phyloP scores from a whole-genome alignment of 148 eudicot genomes.

The Spergularia marina region DNA sequence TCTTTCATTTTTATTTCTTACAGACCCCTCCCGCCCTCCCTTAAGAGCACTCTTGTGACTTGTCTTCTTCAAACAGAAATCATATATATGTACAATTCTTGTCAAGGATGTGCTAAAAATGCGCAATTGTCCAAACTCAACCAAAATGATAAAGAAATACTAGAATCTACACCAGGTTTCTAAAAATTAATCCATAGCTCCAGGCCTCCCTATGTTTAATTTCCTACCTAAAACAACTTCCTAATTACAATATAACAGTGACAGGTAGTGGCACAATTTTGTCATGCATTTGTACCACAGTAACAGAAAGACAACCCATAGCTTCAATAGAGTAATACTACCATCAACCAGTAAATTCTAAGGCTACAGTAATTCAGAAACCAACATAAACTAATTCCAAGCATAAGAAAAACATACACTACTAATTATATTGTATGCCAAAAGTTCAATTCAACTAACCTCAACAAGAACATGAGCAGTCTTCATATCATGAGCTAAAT shows the following conservation, averaged over 20 bases:
- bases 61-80: neutral
- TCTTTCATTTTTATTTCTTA: neutral
- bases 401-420: neutral
- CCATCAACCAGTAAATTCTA: neutral
- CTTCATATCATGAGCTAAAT: conserved; percentile 88
- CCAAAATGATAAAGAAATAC: neutral
- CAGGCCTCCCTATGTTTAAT: neutral
- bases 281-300: neutral
- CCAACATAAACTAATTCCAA: neutral
- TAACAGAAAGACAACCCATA: neutral
- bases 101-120: neutral
- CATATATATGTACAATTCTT: too few species aligned
- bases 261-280: neutral
- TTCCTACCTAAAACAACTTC: neutral
- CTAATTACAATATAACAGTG: neutral
- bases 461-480: conserved; percentile 93
- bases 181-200: neutral
- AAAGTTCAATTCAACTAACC: conserved; percentile 42
- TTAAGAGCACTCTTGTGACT: neutral
- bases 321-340: neutral
- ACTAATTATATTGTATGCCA: neutral
- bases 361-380: neutral
- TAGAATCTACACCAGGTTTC: neutral
- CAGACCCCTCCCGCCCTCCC: neutral
- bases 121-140: neutral